Conservation (phyloP, 164 flowering plant genomes). For the Echeveria elegans region DNA sequence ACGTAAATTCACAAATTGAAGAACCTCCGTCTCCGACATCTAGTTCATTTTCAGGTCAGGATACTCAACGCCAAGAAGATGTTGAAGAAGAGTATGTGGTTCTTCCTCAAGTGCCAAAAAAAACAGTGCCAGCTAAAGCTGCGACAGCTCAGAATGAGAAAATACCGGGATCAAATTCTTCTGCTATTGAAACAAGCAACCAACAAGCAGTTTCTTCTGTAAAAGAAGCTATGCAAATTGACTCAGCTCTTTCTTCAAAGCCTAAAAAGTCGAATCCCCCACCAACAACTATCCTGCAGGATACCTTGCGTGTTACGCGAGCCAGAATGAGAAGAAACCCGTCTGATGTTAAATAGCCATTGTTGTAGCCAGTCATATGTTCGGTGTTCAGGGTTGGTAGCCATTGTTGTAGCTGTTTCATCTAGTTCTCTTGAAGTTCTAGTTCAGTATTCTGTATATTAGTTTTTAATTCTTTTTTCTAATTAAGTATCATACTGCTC, state of each 20-base stretch:
- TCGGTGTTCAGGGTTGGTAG: neutral
- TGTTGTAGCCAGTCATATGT: neutral
- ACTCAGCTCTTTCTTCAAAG: constrained; percentile 18
- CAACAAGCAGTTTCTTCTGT: constrained; percentile 17
- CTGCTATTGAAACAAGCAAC: constrained; percentile 20
- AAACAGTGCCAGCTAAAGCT: constrained; percentile 18
- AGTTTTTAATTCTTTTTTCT: neutral
- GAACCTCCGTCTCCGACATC: constrained; percentile 43
- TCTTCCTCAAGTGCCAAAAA: constrained; percentile 17
- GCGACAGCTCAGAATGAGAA: constrained; percentile 12
- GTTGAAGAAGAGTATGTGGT: constrained; percentile 22
- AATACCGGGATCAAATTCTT: constrained; percentile 16
- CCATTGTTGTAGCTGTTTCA: neutral
- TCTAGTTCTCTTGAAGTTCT: neutral
- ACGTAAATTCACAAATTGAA: constrained; percentile 18
- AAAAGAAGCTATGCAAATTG: constrained; percentile 32
- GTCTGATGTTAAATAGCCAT: constrained; percentile 12
- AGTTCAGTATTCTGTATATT: neutral
- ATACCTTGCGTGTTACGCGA: constrained; percentile 46
- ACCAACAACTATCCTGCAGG: constrained; percentile 49
- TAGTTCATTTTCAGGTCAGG: constrained; percentile 35
- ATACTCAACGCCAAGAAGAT: constrained; percentile 23
- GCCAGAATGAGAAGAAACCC: constrained; percentile 56
- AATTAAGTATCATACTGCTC: too few relatives aligned
- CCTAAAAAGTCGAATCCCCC: constrained; percentile 27